A percentile compares a stretch with the other conserved stretches of the same genome.
phyloP scores from a whole-genome alignment of 2,329 filamentous ascomycete species.

The Aspergillus ustus region DNA sequence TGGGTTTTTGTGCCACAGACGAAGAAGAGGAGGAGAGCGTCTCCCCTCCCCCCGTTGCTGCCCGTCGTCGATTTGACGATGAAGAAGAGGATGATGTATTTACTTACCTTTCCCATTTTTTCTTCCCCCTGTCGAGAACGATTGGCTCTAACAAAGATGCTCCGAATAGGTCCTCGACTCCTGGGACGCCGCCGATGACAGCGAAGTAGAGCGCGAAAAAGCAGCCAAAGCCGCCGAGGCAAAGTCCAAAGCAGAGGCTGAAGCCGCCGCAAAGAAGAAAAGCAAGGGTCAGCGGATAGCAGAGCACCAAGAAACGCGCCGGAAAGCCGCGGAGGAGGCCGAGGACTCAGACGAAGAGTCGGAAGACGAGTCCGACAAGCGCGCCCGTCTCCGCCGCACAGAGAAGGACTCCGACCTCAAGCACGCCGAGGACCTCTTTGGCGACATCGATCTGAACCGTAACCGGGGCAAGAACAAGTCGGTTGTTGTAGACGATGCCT shows the following conservation, averaged over 20 bases:
- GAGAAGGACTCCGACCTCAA: constrained; percentile 88
- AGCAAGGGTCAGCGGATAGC: constrained; percentile 83
- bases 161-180: constrained; percentile 80
- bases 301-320: constrained; percentile 70
- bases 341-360: constrained; percentile 65
- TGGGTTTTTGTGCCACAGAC: constrained; percentile 27
- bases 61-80: constrained; percentile 81
- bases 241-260: constrained; percentile 87
- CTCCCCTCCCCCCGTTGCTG: constrained; percentile 50
- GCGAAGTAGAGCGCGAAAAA: constrained; percentile 95
- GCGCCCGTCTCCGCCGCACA: constrained; percentile 74
- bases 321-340: constrained; percentile 54
- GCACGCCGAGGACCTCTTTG: constrained; percentile 91
- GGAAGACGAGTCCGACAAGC: constrained; percentile 71
- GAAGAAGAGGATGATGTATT: constrained; percentile 84
- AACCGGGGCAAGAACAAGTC: constrained; percentile 67
- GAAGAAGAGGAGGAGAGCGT: constrained; percentile 63
- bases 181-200: constrained; percentile 97
- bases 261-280: constrained; percentile 89
- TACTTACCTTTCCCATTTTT: constrained; percentile 25
- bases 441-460: constrained; percentile 71
- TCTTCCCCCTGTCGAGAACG: background rate
- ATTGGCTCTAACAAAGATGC: background rate
- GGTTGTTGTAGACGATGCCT: constrained; percentile 67
- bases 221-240: constrained; percentile 81